phyloP scores from a whole-genome alignment of 768 basidiomycete genomes.

The Mycena pura region DNA sequence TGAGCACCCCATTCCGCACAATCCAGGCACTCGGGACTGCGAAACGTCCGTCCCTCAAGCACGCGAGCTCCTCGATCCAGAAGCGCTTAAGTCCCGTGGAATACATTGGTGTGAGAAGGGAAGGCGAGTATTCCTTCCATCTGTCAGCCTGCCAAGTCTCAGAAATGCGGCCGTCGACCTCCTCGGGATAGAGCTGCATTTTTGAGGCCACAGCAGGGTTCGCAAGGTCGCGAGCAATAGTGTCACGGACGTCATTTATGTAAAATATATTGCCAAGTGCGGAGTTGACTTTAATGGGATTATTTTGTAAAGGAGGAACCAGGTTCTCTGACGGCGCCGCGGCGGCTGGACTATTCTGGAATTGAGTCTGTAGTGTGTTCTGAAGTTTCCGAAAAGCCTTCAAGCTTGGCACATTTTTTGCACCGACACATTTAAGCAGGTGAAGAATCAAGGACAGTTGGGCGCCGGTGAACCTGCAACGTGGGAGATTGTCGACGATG shows the following conservation, averaged over 20 bases:
- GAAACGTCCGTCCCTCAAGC: not conserved
- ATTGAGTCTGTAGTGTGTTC: constrained; percentile 22
- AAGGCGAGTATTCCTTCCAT: constrained; percentile 30
- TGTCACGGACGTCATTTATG: constrained; percentile 8
- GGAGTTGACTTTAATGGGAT: constrained; percentile 11
- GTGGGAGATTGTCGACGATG: constrained; percentile 39
- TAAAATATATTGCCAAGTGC: constrained; percentile 11
- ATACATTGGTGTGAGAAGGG: constrained; percentile 31
- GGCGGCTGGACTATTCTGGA: constrained; percentile 19
- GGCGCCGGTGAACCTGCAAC: constrained; percentile 35
- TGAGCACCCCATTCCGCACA: not conserved
- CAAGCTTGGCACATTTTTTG: constrained; percentile 37
- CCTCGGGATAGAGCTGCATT: constrained; percentile 38
- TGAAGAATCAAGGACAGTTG: constrained; percentile 40
- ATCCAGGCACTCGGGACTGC: constrained; percentile 5
- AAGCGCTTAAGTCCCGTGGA: constrained; percentile 31
- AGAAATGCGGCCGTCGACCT: constrained; percentile 32
- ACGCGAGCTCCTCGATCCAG: constrained; percentile 17
- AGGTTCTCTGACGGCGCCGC: no score
- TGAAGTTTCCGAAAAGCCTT: constrained; percentile 31
- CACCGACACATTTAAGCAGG: constrained; percentile 35
- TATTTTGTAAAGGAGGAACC: no score
- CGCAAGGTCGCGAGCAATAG: constrained; percentile 37
- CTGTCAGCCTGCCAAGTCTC: constrained; percentile 42
- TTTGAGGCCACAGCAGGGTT: constrained; percentile 36